Evolutionary conservation across 768 basidiomycete genomes (phyloP), one percentile per base, ranked within the genome.

Genomic region (Rhodotorula sphaerocarpa): DNA sequence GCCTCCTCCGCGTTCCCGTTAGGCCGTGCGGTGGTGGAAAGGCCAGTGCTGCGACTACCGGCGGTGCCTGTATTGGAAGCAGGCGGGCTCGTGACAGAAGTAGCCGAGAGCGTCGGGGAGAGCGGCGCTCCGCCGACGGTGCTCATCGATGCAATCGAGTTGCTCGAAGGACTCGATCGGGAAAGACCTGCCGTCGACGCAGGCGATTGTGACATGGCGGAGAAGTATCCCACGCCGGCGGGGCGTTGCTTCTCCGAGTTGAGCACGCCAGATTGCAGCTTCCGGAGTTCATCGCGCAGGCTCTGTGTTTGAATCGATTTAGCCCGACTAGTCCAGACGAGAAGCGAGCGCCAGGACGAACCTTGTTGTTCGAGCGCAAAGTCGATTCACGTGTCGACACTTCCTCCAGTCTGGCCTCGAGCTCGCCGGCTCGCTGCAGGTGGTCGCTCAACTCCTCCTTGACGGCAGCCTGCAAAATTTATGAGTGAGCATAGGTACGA

Each of bases 261-360:
- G 2, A 90, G 86, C 45, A 87, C 88, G 25, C 91, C 93, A 2
- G 86, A 88, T 75, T 97, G 95, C 3, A 99, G 85, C 74, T 97
- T 97, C 45, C 90, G 85, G 50, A 99, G 76, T 73, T 99, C 93
- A 55, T 97, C 95, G 14, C 92, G 85, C 23, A 97, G 78, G 0
- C 83, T 88, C 88, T 93, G 72, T 43, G 56, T n/a, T 34, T 46
- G 23, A 34, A 16, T 27, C 25, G 27, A 70, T 44, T 20, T 14
- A 44, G 43, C 23, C 15, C 31, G 18, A 9, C 33, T 28, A 20
- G 53, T 10, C 12, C 3, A 23, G 25, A 0, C 11, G 7, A 7
- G 21, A 31, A 48, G 15, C 11, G 33, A 1, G 39, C 36, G 16
- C 20, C 10, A 25, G n/a, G 27, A 61, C 75, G 57, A 69, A 86